These are phyloP conservation scores for Colletotrichum karsti DNA, from an alignment of 2,329 filamentous ascomycete genomes.

Conservation along the genomic window DNA sequence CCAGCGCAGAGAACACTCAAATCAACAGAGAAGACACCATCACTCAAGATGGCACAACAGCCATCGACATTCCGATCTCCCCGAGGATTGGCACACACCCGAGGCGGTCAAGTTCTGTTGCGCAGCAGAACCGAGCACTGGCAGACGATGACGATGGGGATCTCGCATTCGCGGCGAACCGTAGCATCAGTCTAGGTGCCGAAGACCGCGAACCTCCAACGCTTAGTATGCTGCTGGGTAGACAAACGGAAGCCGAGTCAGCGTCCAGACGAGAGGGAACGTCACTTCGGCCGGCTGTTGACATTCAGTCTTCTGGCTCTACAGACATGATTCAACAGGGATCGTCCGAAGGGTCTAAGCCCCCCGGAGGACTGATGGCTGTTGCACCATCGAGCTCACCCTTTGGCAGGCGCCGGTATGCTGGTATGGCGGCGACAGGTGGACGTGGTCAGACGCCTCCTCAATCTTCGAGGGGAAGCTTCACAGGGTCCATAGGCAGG, in stretches of 20 bases:
- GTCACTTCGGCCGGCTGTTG: conserved; percentile 50
- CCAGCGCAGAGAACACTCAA: conserved; percentile 34
- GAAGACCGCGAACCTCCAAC: conserved; percentile 72
- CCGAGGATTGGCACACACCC: conserved; percentile 66
- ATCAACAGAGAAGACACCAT: conserved; percentile 46
- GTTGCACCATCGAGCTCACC: conserved; percentile 51
- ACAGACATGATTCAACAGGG: conserved; percentile 50
- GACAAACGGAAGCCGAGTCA: conserved; percentile 48
- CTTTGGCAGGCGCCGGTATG: conserved; percentile 56
- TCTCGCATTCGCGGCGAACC: conserved; percentile 66
- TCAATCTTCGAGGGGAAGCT: conserved; percentile 55
- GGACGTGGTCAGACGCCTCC: conserved; percentile 52
- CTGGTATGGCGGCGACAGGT: conserved; percentile 43
- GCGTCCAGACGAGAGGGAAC: conserved; percentile 3
- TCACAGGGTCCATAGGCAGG: conserved; percentile 49
- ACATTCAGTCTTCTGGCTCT: conserved; percentile 48
- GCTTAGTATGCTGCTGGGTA: conserved; percentile 68
- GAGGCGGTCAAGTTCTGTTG: conserved; percentile 75
- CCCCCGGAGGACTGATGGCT: conserved; percentile 53
- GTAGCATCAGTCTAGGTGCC: conserved; percentile 73
- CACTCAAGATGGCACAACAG: conserved; percentile 64
- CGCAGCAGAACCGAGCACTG: conserved; percentile 65
- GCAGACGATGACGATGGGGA: conserved; percentile 69
- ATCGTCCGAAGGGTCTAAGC: conserved; percentile 53
- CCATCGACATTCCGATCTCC: conserved; percentile 79